A percentile compares a stretch with the other conserved stretches of the same genome.
Conservation (phyloP, 164 flowering plant genomes). For the Vitis labrusca region DNA sequence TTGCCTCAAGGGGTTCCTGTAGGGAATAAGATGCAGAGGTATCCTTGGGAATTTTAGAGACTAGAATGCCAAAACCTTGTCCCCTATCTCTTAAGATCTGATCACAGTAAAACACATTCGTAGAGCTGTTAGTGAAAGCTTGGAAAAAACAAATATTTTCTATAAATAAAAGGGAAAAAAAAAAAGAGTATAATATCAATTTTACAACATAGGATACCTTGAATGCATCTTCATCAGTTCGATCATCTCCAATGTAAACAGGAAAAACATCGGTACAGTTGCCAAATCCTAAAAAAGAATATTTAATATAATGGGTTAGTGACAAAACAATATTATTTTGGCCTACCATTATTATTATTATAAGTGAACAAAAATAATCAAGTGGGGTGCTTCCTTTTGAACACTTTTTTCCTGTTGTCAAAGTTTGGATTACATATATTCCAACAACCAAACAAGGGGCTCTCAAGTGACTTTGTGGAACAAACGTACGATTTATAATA, state of each 20-base stretch:
- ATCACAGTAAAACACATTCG: background rate
- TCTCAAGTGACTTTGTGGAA: background rate
- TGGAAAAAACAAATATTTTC: no score
- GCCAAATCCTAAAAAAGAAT: constrained; percentile 41
- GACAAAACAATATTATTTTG: background rate
- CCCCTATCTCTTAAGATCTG: constrained; percentile 59
- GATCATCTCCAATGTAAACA: constrained; percentile 75
- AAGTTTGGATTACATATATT: background rate
- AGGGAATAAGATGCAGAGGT: constrained; percentile 66
- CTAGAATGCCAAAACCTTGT: constrained; percentile 80
- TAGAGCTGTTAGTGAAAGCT: no score
- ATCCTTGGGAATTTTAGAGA: constrained; percentile 64
- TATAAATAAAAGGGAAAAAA: background rate
- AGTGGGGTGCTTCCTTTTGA: background rate
- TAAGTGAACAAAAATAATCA: background rate
- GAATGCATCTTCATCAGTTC: constrained; percentile 79
- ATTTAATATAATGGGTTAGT: constrained; percentile 9
- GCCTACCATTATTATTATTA: background rate
- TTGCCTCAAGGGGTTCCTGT: constrained; percentile 67
- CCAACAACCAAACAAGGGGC: background rate
- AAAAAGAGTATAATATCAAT: background rate
- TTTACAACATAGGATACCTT: constrained; percentile 47
- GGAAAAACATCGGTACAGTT: constrained; percentile 60
- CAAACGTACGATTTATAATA: background rate
- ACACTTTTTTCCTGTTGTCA: background rate